Percentiles rank a stretch among this genome's conserved stretches.
phyloP scores from a whole-genome alignment of 2,329 filamentous ascomycete genomes.

The Ophiocordyceps camponoti-leonardi region DNA sequence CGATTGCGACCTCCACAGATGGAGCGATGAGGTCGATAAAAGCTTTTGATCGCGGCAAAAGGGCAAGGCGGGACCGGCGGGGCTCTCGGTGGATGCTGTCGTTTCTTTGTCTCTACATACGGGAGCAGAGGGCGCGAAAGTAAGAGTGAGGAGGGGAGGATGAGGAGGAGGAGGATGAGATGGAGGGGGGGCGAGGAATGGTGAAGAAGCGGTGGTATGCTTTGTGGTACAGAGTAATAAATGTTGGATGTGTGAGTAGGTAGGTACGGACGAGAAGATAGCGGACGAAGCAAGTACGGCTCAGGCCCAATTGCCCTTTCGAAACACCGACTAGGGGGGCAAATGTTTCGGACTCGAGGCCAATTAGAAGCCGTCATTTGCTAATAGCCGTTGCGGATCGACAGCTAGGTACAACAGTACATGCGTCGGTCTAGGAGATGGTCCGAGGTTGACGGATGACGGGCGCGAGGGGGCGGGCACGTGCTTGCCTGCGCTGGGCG shows the following conservation, averaged over 20 bases:
- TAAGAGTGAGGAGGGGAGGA: too few relatives aligned
- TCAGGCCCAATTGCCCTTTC: too few relatives aligned
- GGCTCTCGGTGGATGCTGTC: neutral
- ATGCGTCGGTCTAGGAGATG: neutral
- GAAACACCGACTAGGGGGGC: neutral
- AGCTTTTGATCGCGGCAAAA: neutral
- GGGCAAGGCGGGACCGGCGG: too few relatives aligned
- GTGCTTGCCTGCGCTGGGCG: neutral
- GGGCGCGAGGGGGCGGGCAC: neutral
- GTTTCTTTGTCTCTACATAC: too few relatives aligned
- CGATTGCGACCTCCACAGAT: neutral
- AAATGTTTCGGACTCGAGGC: slow-evolving; percentile 1
- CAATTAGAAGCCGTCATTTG: slow-evolving; percentile 12
- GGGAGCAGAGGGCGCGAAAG: neutral
- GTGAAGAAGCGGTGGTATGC: too few relatives aligned
- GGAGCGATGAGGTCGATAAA: neutral
- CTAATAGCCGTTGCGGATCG: slow-evolving; percentile 6
- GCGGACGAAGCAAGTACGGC: neutral
- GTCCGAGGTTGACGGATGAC: too few relatives aligned
- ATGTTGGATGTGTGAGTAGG: too few relatives aligned
- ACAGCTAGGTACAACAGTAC: neutral
- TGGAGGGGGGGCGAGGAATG: too few relatives aligned
- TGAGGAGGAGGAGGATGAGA: neutral
- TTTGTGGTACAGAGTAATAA: too few relatives aligned
- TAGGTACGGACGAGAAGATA: neutral